Evolutionary conservation across 208 protist species (phyloP), one percentile per base, ranked within the genome.

Genomic region (Leishmania mexicana): DNA sequence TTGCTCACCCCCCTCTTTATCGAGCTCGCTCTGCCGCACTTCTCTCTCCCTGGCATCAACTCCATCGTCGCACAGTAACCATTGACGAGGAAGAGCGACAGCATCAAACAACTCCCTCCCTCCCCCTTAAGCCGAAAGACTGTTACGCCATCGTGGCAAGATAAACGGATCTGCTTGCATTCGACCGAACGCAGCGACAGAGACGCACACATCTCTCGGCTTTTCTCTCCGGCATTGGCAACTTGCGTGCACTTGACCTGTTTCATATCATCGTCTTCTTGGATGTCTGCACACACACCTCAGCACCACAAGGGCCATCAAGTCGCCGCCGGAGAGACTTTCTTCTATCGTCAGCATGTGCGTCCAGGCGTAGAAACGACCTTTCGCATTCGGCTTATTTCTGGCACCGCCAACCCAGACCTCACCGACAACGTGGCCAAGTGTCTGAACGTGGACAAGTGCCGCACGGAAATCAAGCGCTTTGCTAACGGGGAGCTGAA

Each of bases 401-500:
- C 93, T 54, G 96, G 96, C 76, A 97, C 93, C 21, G 86, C 93
- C 53, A 97, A 97, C 84, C 84, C 89, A 2, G 90, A 92, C 54
- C 86, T 98, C 10, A 90, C 96, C 1, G 87, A 96, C 76, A 95
- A 94, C 82, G 94, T 98, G 24, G 87, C 93, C 38, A 88, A 93
- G 90, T 90, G 81, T 65, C 87, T 98, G 21, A 94, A 93, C 80
- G 87, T 97, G 28, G 84, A 95, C 53, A 87, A 94, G 73, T 95
- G 91, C 84, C 85, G 85, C 28, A 96, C 91, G 2, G 91, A 97
- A 42, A 93, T 97, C 64, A 96, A 96, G 68, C 85, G 89, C 24
- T 98, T 98, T 77, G 95, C 95, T n/a, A 98, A 98, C 83, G 95
- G 93, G 10, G 94, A 98, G 85, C 89, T 99, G 64, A 90, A 91